Evolutionary conservation across 768 basidiomycete genomes (phyloP), one percentile per base, ranked within the genome.

Genomic region (Macrolepiota fuliginosa): DNA sequence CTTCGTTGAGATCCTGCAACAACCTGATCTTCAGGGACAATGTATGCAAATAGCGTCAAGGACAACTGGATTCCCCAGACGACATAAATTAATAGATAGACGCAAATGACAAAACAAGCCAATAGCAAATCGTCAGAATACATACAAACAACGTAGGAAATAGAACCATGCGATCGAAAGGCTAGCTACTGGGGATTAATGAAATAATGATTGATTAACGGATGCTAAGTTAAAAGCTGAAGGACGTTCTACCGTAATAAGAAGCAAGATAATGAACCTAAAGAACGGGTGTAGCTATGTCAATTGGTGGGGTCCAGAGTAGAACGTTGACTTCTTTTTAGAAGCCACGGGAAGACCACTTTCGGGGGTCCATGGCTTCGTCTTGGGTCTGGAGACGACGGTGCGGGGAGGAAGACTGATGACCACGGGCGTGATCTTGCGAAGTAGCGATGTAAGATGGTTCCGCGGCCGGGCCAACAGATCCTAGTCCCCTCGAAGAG

Each of bases 311-410:
- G 58, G 65, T 66, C 67, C 67, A 71, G 71, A 69, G 67, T 60
- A 62, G 64, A 64, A 62, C 60, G 50, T 58, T 58, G 53, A 55
- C 71, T 70, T 72, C 67, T 73, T 72, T 75, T 81, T 74, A 83
- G 67, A 78, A 79, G 66, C 77, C 74, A 69, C 78, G 74, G 45
- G 53, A 55, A 69, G 77, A 68, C 81, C 81, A 85, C 71, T 81
- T 82, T 68, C 77, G 79, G 65, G 77, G 73, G 68, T 83, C 83
- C 51, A 73, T 72, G 54, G 70, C 72, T 53, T 77, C 76, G 63
- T 79, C 80, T 57, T 72, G 74, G 63, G 70, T 71, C 67, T 76
- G 73, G 56, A 65, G 66, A 65, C 82, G 84, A 66, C 82, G 81
- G 67, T 82, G 75, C 7, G 80, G 72, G 40, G 77, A 73, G 60